Conservation (phyloP, 495 filamentous ascomycete species). For the Chaetomidium leptoderma region DNA sequence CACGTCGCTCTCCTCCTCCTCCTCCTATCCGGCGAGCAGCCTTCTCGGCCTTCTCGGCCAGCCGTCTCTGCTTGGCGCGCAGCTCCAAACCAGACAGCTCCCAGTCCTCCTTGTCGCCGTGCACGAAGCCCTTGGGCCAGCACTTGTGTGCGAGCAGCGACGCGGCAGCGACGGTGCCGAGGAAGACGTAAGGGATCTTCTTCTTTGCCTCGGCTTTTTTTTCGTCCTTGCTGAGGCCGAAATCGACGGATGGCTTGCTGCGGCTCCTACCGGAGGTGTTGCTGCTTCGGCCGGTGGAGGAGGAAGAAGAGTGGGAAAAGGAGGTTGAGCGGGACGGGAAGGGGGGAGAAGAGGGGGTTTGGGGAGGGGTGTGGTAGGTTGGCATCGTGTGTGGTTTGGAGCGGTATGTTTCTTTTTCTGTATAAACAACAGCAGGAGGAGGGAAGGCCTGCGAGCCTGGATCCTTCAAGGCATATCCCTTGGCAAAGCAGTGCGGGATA, state of each 20-base stretch:
- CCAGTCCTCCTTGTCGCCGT: slow-evolving; percentile 40
- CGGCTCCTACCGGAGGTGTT: background rate
- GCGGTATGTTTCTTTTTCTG: background rate
- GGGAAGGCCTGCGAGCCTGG: too few relatives aligned
- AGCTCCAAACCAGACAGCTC: slow-evolving; percentile 21
- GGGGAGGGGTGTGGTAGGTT: slow-evolving; percentile 17
- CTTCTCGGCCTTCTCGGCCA: slow-evolving; percentile 3
- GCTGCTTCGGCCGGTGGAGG: background rate
- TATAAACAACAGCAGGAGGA: background rate
- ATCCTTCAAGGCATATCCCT: too few relatives aligned
- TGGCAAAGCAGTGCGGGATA: too few relatives aligned
- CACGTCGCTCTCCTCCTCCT: background rate
- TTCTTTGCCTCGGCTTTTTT: background rate
- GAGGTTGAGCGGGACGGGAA: slow-evolving; percentile 13
- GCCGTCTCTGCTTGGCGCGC: slow-evolving; percentile 7
- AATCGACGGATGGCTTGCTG: slow-evolving; percentile 2
- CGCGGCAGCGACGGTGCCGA: slow-evolving; percentile 37
- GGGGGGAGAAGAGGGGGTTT: background rate
- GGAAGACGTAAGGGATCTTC: slow-evolving; percentile 36
- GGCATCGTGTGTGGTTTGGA: slow-evolving; percentile 10
- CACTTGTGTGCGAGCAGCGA: slow-evolving; percentile 36
- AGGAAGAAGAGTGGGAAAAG: background rate
- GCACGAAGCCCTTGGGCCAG: slow-evolving; percentile 40
- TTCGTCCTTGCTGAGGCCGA: slow-evolving; percentile 14
- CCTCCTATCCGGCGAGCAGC: background rate